Percentiles rank a stretch among this genome's conserved stretches.
Evolutionary conservation across 257 asterid genomes (phyloP).

Genomic region (Ajuga chamaepitys): DNA sequence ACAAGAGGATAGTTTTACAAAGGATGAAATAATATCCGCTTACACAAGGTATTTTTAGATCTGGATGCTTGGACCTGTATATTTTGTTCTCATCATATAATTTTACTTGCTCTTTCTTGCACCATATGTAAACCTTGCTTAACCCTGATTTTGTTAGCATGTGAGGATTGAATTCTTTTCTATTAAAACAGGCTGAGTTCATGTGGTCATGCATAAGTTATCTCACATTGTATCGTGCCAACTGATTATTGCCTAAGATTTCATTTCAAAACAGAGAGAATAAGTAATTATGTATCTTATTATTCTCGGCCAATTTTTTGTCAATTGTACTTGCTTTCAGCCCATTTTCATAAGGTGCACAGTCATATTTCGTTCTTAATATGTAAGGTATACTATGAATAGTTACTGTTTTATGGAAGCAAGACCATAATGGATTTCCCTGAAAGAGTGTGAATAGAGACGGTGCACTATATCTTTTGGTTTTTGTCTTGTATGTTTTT

Average conservation of each 20-base stretch:
- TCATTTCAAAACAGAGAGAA: neutral
- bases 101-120: neutral
- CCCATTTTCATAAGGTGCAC: too few species aligned
- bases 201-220: neutral
- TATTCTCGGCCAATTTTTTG: too few species aligned
- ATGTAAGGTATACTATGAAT: too few species aligned
- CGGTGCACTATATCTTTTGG: neutral
- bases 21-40: constrained; percentile 87
- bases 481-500: constrained; percentile 1
- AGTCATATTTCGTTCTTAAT: too few species aligned
- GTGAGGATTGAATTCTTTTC: neutral
- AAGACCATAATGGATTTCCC: neutral
- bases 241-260: neutral
- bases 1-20: constrained; percentile 83
- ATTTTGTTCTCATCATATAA: neutral
- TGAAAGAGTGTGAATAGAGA: neutral
- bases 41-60: constrained; percentile 59
- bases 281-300: neutral
- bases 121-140: neutral
- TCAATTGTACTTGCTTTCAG: too few species aligned
- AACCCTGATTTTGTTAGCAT: neutral
- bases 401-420: too few species aligned
- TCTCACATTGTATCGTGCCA: neutral
- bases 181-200: neutral
- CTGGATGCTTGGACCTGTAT: neutral